phyloP scores from a whole-genome alignment of 169 alveolate species.

The Plasmodium ovale region DNA sequence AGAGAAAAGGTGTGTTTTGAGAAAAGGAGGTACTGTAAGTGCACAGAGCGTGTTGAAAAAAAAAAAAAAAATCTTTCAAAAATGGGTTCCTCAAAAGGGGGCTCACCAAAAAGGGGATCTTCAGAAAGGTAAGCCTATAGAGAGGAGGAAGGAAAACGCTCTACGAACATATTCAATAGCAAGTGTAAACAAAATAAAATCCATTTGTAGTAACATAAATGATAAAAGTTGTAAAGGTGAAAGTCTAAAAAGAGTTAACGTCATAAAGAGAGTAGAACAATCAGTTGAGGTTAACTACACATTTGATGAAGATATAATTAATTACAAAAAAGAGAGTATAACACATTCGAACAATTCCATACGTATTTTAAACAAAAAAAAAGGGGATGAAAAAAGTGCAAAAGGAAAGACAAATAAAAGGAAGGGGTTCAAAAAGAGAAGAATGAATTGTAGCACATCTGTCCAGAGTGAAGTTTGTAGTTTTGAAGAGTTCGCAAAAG shows the following conservation, averaged over 20 bases:
- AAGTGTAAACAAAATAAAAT: conserved; percentile 5
- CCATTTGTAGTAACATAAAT: background rate
- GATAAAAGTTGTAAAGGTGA: background rate
- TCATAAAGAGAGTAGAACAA: background rate
- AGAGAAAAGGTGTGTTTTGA: too few relatives aligned
- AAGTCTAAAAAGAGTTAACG: conserved; percentile 2
- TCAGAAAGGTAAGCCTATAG: background rate
- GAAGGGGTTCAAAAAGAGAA: background rate
- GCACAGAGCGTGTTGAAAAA: background rate
- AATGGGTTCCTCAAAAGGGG: background rate
- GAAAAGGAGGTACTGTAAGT: background rate
- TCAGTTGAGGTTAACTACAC: conserved; percentile 4
- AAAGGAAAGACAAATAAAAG: background rate
- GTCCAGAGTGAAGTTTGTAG: background rate
- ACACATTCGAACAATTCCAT: conserved; percentile 28
- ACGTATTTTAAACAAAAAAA: conserved; percentile 3
- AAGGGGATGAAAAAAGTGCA: background rate
- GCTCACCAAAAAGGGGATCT: background rate
- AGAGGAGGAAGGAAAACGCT: background rate
- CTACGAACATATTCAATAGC: conserved; percentile 1
- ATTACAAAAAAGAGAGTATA: conserved; percentile 27
- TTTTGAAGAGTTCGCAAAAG: conserved; percentile 14
- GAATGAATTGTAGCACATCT: background rate
- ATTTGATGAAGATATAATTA: conserved; percentile 7
- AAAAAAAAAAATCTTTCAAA: background rate